Percentiles rank a stretch among this genome's conserved stretches.
Evolutionary conservation across 2,329 filamentous ascomycete species (phyloP).

Genomic region (Lasiodiplodia theobromae): DNA sequence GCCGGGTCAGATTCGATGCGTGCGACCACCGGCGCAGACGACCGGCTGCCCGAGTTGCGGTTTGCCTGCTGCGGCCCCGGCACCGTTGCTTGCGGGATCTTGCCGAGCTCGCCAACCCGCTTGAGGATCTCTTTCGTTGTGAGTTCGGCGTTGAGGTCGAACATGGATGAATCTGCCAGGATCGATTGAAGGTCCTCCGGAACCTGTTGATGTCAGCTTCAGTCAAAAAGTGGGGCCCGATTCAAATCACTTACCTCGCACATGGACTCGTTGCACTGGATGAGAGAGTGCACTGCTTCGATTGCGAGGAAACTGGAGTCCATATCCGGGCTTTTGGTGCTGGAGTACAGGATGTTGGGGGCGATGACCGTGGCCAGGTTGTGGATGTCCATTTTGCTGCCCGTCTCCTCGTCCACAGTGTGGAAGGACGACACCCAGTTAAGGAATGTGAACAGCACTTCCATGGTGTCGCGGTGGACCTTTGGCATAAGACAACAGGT

Average conservation of each 20-base stretch:
- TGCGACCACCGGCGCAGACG: slow-evolving; percentile 64
- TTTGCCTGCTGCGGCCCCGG: slow-evolving; percentile 55
- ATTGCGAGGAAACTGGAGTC: slow-evolving; percentile 95
- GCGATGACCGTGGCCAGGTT: slow-evolving; percentile 97
- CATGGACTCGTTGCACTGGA: slow-evolving; percentile 94
- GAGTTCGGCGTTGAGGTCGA: slow-evolving; percentile 82
- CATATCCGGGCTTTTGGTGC: slow-evolving; percentile 53
- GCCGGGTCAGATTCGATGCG: slow-evolving; percentile 88
- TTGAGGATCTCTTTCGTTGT: slow-evolving; percentile 98
- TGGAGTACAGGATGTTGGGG: slow-evolving; percentile 87
- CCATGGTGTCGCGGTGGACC: slow-evolving; percentile 88
- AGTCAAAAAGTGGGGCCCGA: neutral
- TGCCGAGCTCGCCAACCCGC: slow-evolving; percentile 84
- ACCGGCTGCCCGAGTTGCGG: slow-evolving; percentile 60
- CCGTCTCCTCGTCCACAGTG: slow-evolving; percentile 93
- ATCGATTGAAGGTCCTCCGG: slow-evolving; percentile 90
- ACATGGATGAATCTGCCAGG: slow-evolving; percentile 81
- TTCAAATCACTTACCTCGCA: slow-evolving; percentile 77
- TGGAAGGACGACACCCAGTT: slow-evolving; percentile 98
- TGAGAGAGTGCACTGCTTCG: slow-evolving; percentile 88
- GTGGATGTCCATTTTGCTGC: slow-evolving; percentile 98
- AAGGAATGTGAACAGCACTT: slow-evolving; percentile 93
- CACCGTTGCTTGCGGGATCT: slow-evolving; percentile 66
- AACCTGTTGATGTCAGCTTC: slow-evolving; percentile 66
- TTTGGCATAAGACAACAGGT: slow-evolving; percentile 94